A percentile compares a stretch with the other conserved stretches of the same genome.
These are phyloP conservation scores for Trichoderma orchidacearum DNA, from an alignment of 495 filamentous ascomycete species.

Conservation along the genomic window DNA sequence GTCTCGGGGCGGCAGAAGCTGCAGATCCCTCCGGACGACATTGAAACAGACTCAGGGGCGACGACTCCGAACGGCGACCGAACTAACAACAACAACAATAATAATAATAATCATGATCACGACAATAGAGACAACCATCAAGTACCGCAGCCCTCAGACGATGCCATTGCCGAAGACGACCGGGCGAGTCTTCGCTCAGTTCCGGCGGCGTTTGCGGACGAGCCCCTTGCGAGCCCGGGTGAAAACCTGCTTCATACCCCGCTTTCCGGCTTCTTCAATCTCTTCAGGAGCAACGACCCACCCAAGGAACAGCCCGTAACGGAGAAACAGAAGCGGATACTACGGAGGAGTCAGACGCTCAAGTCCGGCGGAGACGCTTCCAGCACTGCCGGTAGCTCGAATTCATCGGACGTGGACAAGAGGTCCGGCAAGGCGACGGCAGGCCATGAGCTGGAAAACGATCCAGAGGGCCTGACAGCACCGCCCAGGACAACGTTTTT, in stretches of 20 bases:
- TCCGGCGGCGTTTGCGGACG: constrained; percentile 8
- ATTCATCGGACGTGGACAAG: constrained; percentile 16
- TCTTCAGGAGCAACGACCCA: constrained; percentile 34
- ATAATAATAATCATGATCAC: constrained; percentile 15
- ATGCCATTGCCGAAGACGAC: constrained; percentile 41
- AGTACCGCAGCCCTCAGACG: constrained; percentile 46
- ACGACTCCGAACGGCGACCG: not conserved
- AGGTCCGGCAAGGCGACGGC: constrained; percentile 10
- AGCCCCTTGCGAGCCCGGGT: constrained; percentile 15
- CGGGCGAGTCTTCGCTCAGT: constrained; percentile 27
- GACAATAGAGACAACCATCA: constrained; percentile 17
- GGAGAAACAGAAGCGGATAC: constrained; percentile 52
- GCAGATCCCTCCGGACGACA: constrained; percentile 11
- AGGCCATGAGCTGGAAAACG: constrained; percentile 28
- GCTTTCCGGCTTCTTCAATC: constrained; percentile 47
- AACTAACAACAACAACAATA: constrained; percentile 4
- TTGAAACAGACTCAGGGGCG: constrained; percentile 10
- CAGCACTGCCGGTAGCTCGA: constrained; percentile 15
- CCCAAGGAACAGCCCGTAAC: constrained; percentile 19
- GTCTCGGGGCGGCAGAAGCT: constrained; percentile 14
- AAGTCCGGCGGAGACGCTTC: constrained; percentile 25
- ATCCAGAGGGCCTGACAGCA: constrained; percentile 32
- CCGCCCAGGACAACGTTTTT: constrained; percentile 92
- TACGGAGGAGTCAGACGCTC: constrained; percentile 63
- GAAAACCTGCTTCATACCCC: constrained; percentile 21